Evolutionary conservation across 1,284 basidiomycete genomes (phyloP).

Genomic region (Rhodotorula sp.): DNA sequence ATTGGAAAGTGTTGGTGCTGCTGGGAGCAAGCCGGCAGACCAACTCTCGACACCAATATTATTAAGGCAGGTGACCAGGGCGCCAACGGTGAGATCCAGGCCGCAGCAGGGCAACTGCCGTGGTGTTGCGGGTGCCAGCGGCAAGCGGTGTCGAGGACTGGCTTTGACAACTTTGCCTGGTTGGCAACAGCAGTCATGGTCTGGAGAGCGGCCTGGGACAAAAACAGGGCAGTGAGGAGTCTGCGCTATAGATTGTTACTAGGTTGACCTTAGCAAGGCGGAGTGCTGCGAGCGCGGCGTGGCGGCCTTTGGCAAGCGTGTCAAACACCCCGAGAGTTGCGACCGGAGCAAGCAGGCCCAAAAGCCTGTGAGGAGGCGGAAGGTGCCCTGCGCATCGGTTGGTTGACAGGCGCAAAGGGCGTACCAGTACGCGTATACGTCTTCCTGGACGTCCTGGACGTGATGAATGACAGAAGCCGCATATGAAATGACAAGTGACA

Average conservation of each 20-base stretch:
- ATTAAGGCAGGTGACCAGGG: not conserved
- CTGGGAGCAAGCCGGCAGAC: not conserved
- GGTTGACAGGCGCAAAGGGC: not conserved
- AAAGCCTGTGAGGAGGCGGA: conserved; percentile 7
- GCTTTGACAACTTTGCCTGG: not conserved
- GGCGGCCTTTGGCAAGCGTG: not conserved
- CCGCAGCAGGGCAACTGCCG: no score
- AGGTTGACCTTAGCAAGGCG: not conserved
- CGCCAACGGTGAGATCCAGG: not conserved
- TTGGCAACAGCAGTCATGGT: not conserved
- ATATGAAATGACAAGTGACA: not conserved
- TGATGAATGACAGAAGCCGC: not conserved
- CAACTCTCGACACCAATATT: conserved; percentile 1
- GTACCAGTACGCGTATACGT: not conserved
- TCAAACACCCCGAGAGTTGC: conserved; percentile 1
- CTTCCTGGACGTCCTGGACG: not conserved
- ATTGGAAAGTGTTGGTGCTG: not conserved
- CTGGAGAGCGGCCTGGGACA: not conserved
- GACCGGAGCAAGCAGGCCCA: not conserved
- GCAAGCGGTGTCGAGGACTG: conserved; percentile 4
- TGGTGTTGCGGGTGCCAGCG: no score
- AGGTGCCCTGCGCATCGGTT: not conserved
- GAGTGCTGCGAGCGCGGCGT: not conserved
- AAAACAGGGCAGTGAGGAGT: not conserved
- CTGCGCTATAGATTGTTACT: not conserved